Base-by-base conservation (phyloP, 2,329 filamentous ascomycete genomes). In the Achaetomium macrosporum region DNA sequence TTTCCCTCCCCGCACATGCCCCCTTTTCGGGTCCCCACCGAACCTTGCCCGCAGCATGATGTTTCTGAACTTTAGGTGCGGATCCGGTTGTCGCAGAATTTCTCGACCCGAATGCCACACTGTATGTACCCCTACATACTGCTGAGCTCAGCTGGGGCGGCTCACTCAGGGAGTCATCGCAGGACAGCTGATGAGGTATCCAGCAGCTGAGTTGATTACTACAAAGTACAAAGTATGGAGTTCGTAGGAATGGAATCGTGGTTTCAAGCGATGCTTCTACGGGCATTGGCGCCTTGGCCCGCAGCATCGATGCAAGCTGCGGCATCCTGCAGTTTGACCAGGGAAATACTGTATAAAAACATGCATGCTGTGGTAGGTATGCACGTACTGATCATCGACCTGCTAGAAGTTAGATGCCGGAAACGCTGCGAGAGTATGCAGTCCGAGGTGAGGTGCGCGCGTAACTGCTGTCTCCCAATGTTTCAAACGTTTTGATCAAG, bases 41-140 rank as follows among this genome's bases (percentile, higher is more conserved):
- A 56, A 57, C 57, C 19, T 29, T 15, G 36, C n/a, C n/a, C 8
- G 36, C n/a, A 25, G 5, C n/a, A 7, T 16, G 30, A 29, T 42
- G 65, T 67, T 65, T 68, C 64, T 60, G 63, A 63, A 61, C 47
- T 62, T 4, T 4, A 25, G 25, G 25, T 25, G 66, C 61, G 62
- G 65, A 67, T 67, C 59, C 41, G 12, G 33, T 19, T 59, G 65
- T 68, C 63, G 62, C 66, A 67, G 62, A 33, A 47, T 49, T n/a
- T n/a, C 33, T 33, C 17, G 39, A 39, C 3, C 8, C 15, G 36
- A 35, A 15, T 35, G 33, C 33, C 13, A 35, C 10, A 35, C 12
- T 4, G 25, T 25, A 25, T 7, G 7, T 25, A 25, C 25, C 7
- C 4, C 25, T 7, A 25, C 7, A 4, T 25, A 4, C 25, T 44